Evolutionary conservation across 129 eudicot genomes (phyloP).

Genomic region (Helichrysum umbraculigerum): DNA sequence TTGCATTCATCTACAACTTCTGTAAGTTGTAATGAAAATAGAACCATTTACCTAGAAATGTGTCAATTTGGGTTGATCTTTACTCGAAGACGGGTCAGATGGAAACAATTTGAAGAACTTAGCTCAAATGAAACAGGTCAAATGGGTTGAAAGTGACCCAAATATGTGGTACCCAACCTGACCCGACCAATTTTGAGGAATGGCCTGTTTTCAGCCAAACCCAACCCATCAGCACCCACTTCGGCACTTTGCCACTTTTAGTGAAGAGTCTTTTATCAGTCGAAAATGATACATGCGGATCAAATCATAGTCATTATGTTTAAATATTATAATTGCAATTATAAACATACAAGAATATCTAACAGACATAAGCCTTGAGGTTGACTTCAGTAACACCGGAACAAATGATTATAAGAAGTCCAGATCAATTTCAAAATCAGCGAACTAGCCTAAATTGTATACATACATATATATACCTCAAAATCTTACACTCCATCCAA

Average conservation of each 20-base stretch:
- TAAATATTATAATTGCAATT: not conserved
- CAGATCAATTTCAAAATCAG: slow-evolving; percentile 8
- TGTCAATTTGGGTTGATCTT: not conserved
- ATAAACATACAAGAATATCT: not conserved
- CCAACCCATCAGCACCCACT: not conserved
- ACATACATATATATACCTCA: not conserved
- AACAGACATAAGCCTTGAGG: slow-evolving; percentile 8
- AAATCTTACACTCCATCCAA: not conserved
- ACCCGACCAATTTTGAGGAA: not conserved
- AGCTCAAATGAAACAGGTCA: no score
- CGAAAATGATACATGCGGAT: slow-evolving; percentile 11
- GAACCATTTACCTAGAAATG: not conserved
- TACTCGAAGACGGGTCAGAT: not conserved
- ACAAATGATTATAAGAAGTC: slow-evolving; percentile 1
- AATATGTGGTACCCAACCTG: not conserved
- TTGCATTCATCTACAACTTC: slow-evolving; percentile 2
- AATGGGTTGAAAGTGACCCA: no score
- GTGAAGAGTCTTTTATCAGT: not conserved
- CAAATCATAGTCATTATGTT: not conserved
- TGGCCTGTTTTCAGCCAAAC: not conserved
- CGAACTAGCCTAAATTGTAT: not conserved
- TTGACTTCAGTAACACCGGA: not conserved
- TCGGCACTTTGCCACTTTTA: not conserved
- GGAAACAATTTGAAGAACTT: no score
- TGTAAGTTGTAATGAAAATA: not conserved